Evolutionary conservation across 352 stramenopile species (phyloP).

Genomic region (Peronospora tabacina): DNA sequence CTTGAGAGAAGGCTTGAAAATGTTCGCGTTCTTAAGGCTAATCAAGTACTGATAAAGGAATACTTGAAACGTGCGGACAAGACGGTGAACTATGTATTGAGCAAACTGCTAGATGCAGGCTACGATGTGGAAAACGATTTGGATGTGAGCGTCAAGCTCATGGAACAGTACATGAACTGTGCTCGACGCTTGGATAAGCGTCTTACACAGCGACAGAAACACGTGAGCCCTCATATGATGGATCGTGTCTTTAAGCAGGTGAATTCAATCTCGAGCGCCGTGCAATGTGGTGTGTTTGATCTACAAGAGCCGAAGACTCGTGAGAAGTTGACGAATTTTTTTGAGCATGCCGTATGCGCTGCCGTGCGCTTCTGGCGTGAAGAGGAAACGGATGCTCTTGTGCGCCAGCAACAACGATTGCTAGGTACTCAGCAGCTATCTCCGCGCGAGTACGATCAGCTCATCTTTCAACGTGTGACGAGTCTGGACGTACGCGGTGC

Average conservation of each 20-base stretch:
- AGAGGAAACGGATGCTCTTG: constrained; percentile 43
- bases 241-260: constrained; percentile 52
- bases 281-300: constrained; percentile 16
- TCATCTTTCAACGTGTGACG: constrained; percentile 58
- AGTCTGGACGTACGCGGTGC: constrained; percentile 41
- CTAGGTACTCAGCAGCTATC: constrained; percentile 27
- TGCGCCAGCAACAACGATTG: constrained; percentile 48
- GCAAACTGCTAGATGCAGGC: constrained; percentile 30
- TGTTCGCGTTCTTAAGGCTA: constrained; percentile 34
- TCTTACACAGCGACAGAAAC: constrained; percentile 39
- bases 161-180: constrained; percentile 75
- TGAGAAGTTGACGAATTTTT: constrained; percentile 44
- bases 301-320: constrained; percentile 12
- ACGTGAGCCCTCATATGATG: constrained; percentile 56
- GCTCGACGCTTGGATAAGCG: constrained; percentile 50
- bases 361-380: constrained; percentile 52
- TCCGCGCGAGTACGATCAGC: constrained; percentile 49
- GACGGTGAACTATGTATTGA: constrained; percentile 37
- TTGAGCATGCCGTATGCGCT: constrained; percentile 49
- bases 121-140: constrained; percentile 38
- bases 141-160: constrained; percentile 48
- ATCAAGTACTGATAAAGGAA: constrained; percentile 44
- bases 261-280: constrained; percentile 24
- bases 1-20: constrained; percentile 40
- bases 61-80: constrained; percentile 40